A percentile compares a stretch with the other conserved stretches of the same genome.
These are phyloP conservation scores for Fusarium hainanense DNA, from an alignment of 2,329 filamentous ascomycete species.

Conservation along the genomic window DNA sequence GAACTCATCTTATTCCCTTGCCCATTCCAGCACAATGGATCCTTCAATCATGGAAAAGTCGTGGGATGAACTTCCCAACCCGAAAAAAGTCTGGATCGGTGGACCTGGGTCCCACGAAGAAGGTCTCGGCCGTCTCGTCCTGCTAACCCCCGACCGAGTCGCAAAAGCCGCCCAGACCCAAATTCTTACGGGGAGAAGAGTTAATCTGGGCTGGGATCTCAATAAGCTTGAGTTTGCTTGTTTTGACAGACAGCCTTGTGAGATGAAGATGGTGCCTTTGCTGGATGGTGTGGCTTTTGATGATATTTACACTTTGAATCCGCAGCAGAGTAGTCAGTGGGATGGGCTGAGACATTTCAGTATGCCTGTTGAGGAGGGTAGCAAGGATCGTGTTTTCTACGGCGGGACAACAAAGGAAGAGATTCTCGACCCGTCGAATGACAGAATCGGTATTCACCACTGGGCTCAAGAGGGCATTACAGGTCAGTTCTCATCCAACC, in stretches of 20 bases:
- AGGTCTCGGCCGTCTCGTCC: constrained; percentile 62
- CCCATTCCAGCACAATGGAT: constrained; percentile 4
- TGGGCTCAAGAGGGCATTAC: constrained; percentile 56
- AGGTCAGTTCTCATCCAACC: constrained; percentile 45
- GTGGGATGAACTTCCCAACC: constrained; percentile 56
- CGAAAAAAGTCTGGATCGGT: constrained; percentile 60
- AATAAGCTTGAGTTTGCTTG: constrained; percentile 66
- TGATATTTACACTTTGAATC: constrained; percentile 62
- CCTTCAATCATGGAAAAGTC: constrained; percentile 23
- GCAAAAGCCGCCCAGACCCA: constrained; percentile 58
- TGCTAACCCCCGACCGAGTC: constrained; percentile 64
- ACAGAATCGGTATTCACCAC: constrained; percentile 60
- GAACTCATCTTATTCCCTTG: neutral
- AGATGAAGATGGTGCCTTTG: constrained; percentile 62
- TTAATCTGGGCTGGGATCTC: constrained; percentile 66
- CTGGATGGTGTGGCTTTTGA: constrained; percentile 61
- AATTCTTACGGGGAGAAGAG: constrained; percentile 62
- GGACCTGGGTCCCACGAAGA: constrained; percentile 60
- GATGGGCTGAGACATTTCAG: constrained; percentile 63
- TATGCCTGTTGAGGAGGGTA: constrained; percentile 52
- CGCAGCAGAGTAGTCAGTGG: constrained; percentile 64
- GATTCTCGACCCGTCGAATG: constrained; percentile 56
- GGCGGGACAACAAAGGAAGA: constrained; percentile 59
- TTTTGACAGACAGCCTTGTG: constrained; percentile 61
- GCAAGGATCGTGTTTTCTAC: constrained; percentile 58